A percentile compares a stretch with the other conserved stretches of the same genome.
Conservation (phyloP, 495 filamentous ascomycete species). For the Astrothelium macrocarpum region DNA sequence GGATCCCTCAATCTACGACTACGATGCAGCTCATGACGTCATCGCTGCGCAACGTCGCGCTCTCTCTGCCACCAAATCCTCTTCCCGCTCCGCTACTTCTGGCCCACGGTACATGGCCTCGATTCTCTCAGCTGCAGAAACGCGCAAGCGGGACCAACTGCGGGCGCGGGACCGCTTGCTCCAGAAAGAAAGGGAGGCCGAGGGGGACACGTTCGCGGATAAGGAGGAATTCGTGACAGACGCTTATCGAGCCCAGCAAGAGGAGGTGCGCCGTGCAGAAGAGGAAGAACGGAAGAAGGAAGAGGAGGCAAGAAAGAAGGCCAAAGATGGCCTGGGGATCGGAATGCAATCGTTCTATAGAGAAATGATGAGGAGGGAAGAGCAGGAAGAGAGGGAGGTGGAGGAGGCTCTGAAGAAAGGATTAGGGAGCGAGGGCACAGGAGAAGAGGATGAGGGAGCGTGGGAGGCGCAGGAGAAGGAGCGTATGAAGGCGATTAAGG, state of each 20-base stretch:
- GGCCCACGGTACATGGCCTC: slow-evolving; percentile 73
- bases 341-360: slow-evolving; percentile 87
- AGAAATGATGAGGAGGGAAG: slow-evolving; percentile 66
- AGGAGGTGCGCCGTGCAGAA: slow-evolving; percentile 65
- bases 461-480: slow-evolving; percentile 59
- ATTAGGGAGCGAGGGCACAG: slow-evolving; percentile 39
- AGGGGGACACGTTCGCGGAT: slow-evolving; percentile 87
- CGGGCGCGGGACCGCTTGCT: slow-evolving; percentile 83
- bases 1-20: slow-evolving; percentile 67
- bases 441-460: slow-evolving; percentile 34
- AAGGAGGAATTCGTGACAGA: slow-evolving; percentile 95
- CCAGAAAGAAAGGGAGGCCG: slow-evolving; percentile 77
- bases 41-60: slow-evolving; percentile 24
- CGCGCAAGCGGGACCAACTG: slow-evolving; percentile 79
- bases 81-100: neutral
- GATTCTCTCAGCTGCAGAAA: slow-evolving; percentile 68
- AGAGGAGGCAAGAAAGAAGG: slow-evolving; percentile 54
- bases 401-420: slow-evolving; percentile 49
- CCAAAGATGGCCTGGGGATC: slow-evolving; percentile 46
- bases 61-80: slow-evolving; percentile 29
- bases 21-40: slow-evolving; percentile 63
- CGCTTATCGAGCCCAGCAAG: slow-evolving; percentile 92
- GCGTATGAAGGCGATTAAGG: slow-evolving; percentile 62
- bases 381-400: slow-evolving; percentile 59
- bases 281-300: slow-evolving; percentile 69